Evolutionary conservation across 2,329 filamentous ascomycete genomes (phyloP).

Genomic region (Apiospora sp.): DNA sequence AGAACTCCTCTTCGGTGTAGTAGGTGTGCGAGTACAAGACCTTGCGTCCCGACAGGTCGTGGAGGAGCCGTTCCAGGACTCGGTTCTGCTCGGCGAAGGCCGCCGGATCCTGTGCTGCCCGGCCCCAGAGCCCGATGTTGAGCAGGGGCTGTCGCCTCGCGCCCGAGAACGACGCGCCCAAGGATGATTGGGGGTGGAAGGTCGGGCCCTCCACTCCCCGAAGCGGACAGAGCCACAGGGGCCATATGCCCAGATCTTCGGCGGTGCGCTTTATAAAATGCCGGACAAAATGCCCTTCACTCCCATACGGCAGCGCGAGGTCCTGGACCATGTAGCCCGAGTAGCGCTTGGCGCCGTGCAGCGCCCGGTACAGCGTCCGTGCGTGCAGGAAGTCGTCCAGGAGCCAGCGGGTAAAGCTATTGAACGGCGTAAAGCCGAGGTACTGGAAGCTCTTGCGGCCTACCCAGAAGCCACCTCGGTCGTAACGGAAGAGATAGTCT

Average conservation of each 20-base stretch:
- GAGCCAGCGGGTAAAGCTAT: constrained; percentile 69
- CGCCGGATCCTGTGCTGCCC: constrained; percentile 63
- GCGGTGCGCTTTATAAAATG: constrained; percentile 63
- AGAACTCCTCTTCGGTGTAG: constrained; percentile 76
- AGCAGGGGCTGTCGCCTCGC: constrained; percentile 50
- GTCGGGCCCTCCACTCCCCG: constrained; percentile 57
- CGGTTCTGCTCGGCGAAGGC: constrained; percentile 75
- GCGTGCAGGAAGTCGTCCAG: constrained; percentile 78
- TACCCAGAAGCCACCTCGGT: constrained; percentile 79
- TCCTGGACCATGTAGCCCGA: constrained; percentile 75
- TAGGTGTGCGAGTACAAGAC: constrained; percentile 90
- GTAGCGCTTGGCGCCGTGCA: constrained; percentile 72
- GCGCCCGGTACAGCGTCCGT: constrained; percentile 75
- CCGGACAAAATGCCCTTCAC: constrained; percentile 55
- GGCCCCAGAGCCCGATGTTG: constrained; percentile 81
- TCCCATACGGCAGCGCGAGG: constrained; percentile 63
- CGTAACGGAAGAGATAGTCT: constrained; percentile 80
- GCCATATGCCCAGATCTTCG: constrained; percentile 61
- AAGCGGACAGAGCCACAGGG: constrained; percentile 66
- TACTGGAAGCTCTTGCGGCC: constrained; percentile 71
- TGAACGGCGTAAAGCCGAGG: constrained; percentile 72
- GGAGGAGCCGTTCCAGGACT: constrained; percentile 74
- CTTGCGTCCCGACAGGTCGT: constrained; percentile 77
- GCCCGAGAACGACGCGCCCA: too few relatives aligned
- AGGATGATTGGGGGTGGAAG: constrained; percentile 53